A percentile compares a stretch with the other conserved stretches of the same genome.
These are phyloP conservation scores for Adansonia gregorii DNA, from an alignment of 441 rosid species.

Conservation along the genomic window DNA sequence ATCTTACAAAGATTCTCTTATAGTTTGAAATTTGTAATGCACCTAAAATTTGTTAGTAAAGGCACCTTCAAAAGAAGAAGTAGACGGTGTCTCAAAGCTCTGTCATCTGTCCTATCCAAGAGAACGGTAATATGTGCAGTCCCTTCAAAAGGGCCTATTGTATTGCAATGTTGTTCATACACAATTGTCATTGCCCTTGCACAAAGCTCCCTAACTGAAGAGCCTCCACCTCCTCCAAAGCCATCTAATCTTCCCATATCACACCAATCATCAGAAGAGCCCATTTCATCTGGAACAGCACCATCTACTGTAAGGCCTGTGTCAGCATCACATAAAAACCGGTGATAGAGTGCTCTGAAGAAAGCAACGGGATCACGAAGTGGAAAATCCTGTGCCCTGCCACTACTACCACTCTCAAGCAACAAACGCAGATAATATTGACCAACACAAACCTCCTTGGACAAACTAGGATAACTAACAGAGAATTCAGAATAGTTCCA, in stretches of 20 bases:
- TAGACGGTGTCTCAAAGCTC: constrained; percentile 98
- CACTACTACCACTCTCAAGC: constrained; percentile 92
- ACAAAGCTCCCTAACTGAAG: constrained; percentile 99
- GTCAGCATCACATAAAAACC: constrained; percentile 98
- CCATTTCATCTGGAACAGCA: constrained; percentile 94
- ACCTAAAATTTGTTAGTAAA: constrained; percentile 3
- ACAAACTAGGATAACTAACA: constrained; percentile 89
- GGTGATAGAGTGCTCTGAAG: constrained; percentile 98
- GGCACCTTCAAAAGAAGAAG: constrained; percentile 91
- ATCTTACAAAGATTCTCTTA: constrained; percentile 4
- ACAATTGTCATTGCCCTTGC: constrained; percentile 99
- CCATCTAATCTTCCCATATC: constrained; percentile 98
- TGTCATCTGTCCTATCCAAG: constrained; percentile 94
- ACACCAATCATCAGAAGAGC: constrained; percentile 99
- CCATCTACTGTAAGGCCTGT: constrained; percentile 96
- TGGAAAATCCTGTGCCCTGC: constrained; percentile 98
- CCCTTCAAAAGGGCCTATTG: constrained; percentile 96
- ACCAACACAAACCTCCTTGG: constrained; percentile 99
- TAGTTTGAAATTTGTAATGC: not conserved
- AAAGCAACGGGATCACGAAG: constrained; percentile 97
- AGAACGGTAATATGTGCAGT: constrained; percentile 94
- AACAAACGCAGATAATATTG: constrained; percentile 97
- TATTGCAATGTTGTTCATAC: constrained; percentile 88
- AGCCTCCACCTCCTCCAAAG: constrained; percentile 99
- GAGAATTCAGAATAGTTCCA: constrained; percentile 98